Evolutionary conservation across 768 basidiomycete species (phyloP), one percentile per base, ranked within the genome.

Genomic region (Postia placenta): DNA sequence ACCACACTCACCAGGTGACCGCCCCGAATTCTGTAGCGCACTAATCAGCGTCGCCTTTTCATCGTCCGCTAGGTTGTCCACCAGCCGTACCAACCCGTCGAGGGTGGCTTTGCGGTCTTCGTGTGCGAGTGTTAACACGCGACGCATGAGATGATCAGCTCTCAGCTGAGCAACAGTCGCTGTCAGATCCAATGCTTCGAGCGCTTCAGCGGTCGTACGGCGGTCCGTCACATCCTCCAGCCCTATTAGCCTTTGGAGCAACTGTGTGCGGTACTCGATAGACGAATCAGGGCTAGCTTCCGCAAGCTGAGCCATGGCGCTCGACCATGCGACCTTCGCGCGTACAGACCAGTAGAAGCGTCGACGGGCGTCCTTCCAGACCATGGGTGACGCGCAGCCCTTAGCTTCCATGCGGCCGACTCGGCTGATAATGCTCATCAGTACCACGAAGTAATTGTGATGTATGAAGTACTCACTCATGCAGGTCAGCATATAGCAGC

Each of bases 401-500:
- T 97, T 97, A 23, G 94, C 94, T 69, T 96, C 91, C 93, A 96
- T 95, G 41, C 94, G 91, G 42, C 93, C 93, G 39, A 81, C 78
- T 42, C 94, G 91, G 68, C 93, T 95, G 60, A 49, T n/a, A 53
- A 35, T 33, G 48, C 17, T 46, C 50, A 38, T 59, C 27, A 55
- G 37, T 47, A 26, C 5, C 26, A 11, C 20, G 1, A 4, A 5
- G 7, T 15, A 2, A 33, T 48, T n/a, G 23, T 11, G 36, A 48
- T 12, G 24, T 11, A 22, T 28, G 11, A 26, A 33, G 19, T 7
- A 74, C 90, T 63, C 67, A 92, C 90, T 96, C 93, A 62, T 95
- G 96, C 54, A 96, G 83, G 68, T 99, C 96, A 26, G 93, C 94
- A 61, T 97, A 98, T 25, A 94, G 75, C 51, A 97, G 67, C 22